Evolutionary conservation across 2,329 filamentous ascomycete species (phyloP), one percentile per base, ranked within the genome.

Genomic region (Chaetomium strumarium): DNA sequence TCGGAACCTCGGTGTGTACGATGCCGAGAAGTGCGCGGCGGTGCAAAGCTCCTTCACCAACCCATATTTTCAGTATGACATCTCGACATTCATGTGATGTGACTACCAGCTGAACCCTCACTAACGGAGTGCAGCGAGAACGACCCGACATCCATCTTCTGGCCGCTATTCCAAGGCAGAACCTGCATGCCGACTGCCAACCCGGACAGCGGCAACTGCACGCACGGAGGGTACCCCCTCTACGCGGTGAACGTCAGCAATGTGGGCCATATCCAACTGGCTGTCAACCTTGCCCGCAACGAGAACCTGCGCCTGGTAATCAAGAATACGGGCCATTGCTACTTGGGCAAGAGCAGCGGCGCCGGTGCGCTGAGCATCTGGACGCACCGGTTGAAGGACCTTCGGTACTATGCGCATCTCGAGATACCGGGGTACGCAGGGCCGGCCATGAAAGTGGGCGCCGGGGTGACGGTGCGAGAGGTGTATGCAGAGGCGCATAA

Each of bases 401-500:
- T 64, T 20, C 24, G 55, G 1, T 53, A 62, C 38, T 53, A 59
- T 3, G 60, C 67, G 1, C 55, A 66, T 36, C 67, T 72, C 59
- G 55, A 52, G n/a, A 46, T 37, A 1, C 63, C 66, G 4, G 67
- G 64, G 11, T 80, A 79, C 55, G 62, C 40, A 0, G 76, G 77
- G 0, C 68, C 67, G 13, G 75, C 75, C 0, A 64, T 76, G 14
- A 74, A 70, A 36, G 54, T 81, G 9, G 75, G 72, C 3, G 73
- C 77, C 2, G 78, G 78, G 7, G 68, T 79, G 0, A 65, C 70
- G 37, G 72, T 65, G 0, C 63, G 61, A 12, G 73, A 80, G 24
- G 68, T 67, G 0, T 67, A 72, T 37, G 55, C 62, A 13, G 65
- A 67, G 10, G 74, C 74, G 0, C 52, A 69, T 16, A 53, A 57